Conservation (phyloP, 202 grass and related monocot genomes). For the Thinopyrum obtusiflorum region DNA sequence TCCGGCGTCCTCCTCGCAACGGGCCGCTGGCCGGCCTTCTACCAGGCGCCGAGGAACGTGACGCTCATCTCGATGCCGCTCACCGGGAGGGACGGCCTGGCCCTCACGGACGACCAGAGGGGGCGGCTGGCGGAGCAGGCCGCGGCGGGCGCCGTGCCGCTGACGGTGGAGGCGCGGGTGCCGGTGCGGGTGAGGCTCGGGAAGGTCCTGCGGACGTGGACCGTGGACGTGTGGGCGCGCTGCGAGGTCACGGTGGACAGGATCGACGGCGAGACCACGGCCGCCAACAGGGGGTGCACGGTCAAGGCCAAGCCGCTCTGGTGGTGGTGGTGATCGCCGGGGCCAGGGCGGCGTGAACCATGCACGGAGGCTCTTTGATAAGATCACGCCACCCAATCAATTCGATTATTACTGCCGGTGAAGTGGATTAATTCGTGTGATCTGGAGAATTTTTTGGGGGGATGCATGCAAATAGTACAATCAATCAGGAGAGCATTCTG, state of each 20-base stretch:
- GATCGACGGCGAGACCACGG: slow-evolving; percentile 27
- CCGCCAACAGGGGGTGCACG: slow-evolving; percentile 40
- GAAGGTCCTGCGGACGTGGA: slow-evolving; percentile 56
- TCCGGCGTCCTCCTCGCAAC: slow-evolving; percentile 27
- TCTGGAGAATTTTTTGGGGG: background rate
- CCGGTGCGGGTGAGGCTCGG: slow-evolving; percentile 51
- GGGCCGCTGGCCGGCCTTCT: slow-evolving; percentile 66
- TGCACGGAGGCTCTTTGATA: background rate
- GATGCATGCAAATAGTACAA: background rate
- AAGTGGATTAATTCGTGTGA: slow-evolving; percentile 3
- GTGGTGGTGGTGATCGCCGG: slow-evolving; percentile 46
- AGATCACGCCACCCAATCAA: background rate
- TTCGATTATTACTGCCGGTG: background rate
- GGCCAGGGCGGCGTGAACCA: background rate
- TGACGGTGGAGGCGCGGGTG: slow-evolving; percentile 42
- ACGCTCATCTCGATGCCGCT: slow-evolving; percentile 38
- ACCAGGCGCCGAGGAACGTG: slow-evolving; percentile 47
- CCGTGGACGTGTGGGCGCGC: slow-evolving; percentile 40
- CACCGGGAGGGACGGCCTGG: slow-evolving; percentile 24
- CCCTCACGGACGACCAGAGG: slow-evolving; percentile 26
- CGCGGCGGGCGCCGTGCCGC: slow-evolving; percentile 33
- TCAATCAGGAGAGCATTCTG: background rate
- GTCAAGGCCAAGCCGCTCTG: slow-evolving; percentile 51
- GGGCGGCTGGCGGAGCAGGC: slow-evolving; percentile 19
- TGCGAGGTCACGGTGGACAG: slow-evolving; percentile 64